Base-by-base conservation (phyloP, 2,329 filamentous ascomycete genomes). In the Madurella fahalii region DNA sequence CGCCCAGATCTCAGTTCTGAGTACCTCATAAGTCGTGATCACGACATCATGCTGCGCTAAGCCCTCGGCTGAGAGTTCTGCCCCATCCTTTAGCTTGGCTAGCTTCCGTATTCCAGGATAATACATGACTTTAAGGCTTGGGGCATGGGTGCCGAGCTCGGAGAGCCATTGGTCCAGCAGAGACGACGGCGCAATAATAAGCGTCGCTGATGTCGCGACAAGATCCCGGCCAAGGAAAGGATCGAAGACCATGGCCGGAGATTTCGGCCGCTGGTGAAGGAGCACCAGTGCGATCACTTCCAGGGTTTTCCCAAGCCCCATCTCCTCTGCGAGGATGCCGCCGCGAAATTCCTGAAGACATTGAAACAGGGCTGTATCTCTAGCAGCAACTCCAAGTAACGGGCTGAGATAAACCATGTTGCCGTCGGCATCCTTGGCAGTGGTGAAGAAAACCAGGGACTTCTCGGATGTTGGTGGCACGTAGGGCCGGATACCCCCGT, bases 1-100 rank as follows among this genome's bases (percentile, higher is more conserved):
- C 66, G 86, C 92, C 69, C 96, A 84, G 3, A 97, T 77, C 65
- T 99, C 94, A 9, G 79, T 76, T 1, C 86, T 82, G n/a, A 97
- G 78, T 1, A 92, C 82, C 47, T 78, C 78, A 67, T 87, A 87
- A 0, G 83, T 86, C 0, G 84, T 84, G 2, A 87, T 68, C 8
- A 87, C 77, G 31, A 87, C 75, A 61, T 87, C 82, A 20, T 80
- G 76, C 0, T 66, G 63, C 1, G 74, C 72, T 49, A 87, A 67
- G 11, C 75, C 63, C 4, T 75, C 67, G 1, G 80, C 63, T 1
- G 57, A 59, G 1, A 79, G 62, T 1, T 72, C 66, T 1, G 71
- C 65, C 45, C 75, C 73, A 1, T 71, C 67, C n/a, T 65, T 66
- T 2, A 67, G 64, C 67, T 56, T 73, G 73, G 44, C 74, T 69